phyloP scores from a whole-genome alignment of 176 grass and related monocot genomes.

The Raddia distichophylla region DNA sequence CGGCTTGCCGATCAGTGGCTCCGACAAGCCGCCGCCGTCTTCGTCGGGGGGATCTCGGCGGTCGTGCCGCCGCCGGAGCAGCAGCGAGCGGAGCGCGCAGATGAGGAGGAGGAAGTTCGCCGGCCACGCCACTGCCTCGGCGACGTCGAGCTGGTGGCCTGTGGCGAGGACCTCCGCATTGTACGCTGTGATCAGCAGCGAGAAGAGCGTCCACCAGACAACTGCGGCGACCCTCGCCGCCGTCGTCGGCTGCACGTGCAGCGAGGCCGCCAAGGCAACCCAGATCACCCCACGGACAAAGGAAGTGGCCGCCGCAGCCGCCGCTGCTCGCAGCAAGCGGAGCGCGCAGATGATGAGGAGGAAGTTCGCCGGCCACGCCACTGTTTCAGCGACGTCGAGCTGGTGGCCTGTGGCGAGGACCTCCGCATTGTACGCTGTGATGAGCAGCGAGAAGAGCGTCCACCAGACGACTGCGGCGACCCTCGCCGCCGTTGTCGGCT shows the following conservation, averaged over 20 bases:
- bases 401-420: conserved; percentile 20
- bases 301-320: neutral
- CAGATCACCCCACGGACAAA: conserved; percentile 57
- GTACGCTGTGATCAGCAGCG: conserved; percentile 61
- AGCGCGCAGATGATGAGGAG: conserved; percentile 60
- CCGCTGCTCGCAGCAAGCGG: neutral
- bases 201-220: conserved; percentile 73
- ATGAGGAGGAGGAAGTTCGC: conserved; percentile 60
- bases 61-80: conserved; percentile 1
- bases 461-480: conserved; percentile 64
- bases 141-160: conserved; percentile 16
- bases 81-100: conserved; percentile 32
- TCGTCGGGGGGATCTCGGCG: neutral
- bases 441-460: conserved; percentile 59
- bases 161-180: conserved; percentile 47
- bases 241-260: conserved; percentile 55
- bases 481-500: conserved; percentile 39
- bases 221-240: conserved; percentile 37
- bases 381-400: conserved; percentile 37
- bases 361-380: conserved; percentile 65
- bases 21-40: conserved; percentile 35
- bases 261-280: conserved; percentile 51
- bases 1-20: conserved; percentile 47
- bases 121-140: conserved; percentile 64
- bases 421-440: conserved; percentile 62